Evolutionary conservation across 2,329 filamentous ascomycete genomes (phyloP), one percentile per base, ranked within the genome.

Genomic region (Aureobasidium sp.): DNA sequence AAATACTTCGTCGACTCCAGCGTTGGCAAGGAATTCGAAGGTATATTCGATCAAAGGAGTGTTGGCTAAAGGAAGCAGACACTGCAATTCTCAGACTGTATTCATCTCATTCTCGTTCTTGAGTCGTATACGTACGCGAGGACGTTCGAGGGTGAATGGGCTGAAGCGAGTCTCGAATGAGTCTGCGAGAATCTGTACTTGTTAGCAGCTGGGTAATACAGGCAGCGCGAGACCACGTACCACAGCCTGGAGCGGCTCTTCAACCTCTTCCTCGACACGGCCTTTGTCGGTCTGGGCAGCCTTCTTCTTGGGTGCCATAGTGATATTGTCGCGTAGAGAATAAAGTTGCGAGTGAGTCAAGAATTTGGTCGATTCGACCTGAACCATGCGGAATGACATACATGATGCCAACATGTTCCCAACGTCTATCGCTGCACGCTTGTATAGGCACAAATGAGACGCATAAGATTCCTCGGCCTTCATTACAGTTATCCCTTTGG

Each of bases 31-130:
- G 70, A 96, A 97, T 72, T 97, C 92, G 70, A 97, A 86, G 4
- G 93, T 97, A 74, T 99, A 97, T 75, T 99, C 94, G 77, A 99
- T 96, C 66, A 99, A 81, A 39, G 94, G 93, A 1, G 88, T 92
- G 74, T 97, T 97, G 64, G 91, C 94, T 64, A 99, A 82, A 12
- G 93, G 91, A 7, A 99, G 82, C 36, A 99, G 87, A 79, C 94
- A 97, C 90, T 95, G 34, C 52, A 57, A 57, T 59, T 51, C 44
- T 64, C 46, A 64, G 57, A 46, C 3, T n/a, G 32, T 32, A n/a
- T n/a, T 27, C 27, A 6, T 47, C 17, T 60, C n/a, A 29, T 27
- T 37, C 13, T 27, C 12, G 10, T 20, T 20, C 20, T 20, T 20
- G 37, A 41, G 20, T 57, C 42, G n/a, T 27, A 42, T 65, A 76